Percentiles rank a stretch among this genome's conserved stretches.
These are phyloP conservation scores for Nymphaea thermarum DNA, from an alignment of 164 flowering plant genomes.

Conservation along the genomic window DNA sequence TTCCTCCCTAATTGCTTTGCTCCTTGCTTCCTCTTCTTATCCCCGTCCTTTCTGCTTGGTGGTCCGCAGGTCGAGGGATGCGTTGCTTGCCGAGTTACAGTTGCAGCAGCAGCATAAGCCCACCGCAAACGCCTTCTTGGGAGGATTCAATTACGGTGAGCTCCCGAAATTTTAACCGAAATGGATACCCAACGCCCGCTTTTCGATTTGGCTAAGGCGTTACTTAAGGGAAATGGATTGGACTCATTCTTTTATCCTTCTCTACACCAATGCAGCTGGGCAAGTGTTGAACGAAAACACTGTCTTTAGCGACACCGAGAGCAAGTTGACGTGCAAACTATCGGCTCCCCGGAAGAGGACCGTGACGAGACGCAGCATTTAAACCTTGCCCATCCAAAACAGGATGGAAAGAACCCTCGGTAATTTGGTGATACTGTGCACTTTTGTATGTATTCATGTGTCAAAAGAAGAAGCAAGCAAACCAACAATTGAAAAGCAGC, in stretches of 20 bases:
- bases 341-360: conserved; percentile 17
- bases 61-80: neutral
- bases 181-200: no score
- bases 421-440: no score
- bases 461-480: no score
- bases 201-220: no score
- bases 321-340: conserved; percentile 22
- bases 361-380: conserved; percentile 4
- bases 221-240: no score
- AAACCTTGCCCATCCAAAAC: neutral
- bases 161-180: no score
- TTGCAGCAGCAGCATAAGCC: neutral
- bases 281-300: conserved; percentile 12
- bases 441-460: neutral
- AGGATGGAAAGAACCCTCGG: no score
- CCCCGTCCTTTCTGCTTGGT: neutral
- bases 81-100: neutral
- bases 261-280: neutral
- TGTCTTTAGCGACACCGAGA: conserved; percentile 17
- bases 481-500: no score
- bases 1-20: neutral
- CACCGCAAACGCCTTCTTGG: neutral
- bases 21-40: neutral
- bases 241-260: neutral
- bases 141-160: neutral